Evolutionary conservation across 495 filamentous ascomycete species (phyloP), one percentile per base, ranked within the genome.

Genomic region (Talaromyces borbonicus): DNA sequence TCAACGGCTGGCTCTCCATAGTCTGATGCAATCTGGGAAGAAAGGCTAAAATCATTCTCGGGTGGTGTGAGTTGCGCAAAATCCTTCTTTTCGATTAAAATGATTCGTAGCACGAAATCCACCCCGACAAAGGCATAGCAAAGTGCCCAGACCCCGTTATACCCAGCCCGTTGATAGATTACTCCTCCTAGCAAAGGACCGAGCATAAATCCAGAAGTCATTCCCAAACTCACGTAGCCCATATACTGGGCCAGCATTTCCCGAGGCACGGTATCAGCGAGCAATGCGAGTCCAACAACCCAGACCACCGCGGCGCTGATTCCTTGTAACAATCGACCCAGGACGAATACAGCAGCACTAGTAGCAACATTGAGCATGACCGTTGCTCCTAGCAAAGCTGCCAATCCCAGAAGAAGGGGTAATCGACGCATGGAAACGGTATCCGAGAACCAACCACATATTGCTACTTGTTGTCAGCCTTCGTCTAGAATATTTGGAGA

Each of bases 1-100:
- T 22, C 35, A 20, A 15, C 2, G 19, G 18, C 5, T 1, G 35
- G 16, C 16, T 41, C 38, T 41, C 4, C 14, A 22, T 7, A 9
- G 3, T 45, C 42, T 30, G 41, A 2, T 8, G n/a, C 26, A 30
- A 44, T 18, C 3, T 9, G 25, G 4, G 20, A 1, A 22, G 20
- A 23, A 11, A 18, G 7, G 20, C 9, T 29, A 1, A 8, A 5
- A 4, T 3, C 41, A 14, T 9, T 12, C 14, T 16, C 36, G 56
- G 1, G 9, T 15, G 25, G 5, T 23, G 12, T 36, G 12, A 16
- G 14, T 2, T 11, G 3, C 4, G n/a, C 15, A 19, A 24, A 8
- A 32, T 39, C 60, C 49, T 74, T 77, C 63, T 84, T 84, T 58
- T 84, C 81, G 32, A 85, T 69, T 44, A 84, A 62, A 1, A 74